Conservation (phyloP, 768 basidiomycete species). For the Kwoniella dejecticola region DNA sequence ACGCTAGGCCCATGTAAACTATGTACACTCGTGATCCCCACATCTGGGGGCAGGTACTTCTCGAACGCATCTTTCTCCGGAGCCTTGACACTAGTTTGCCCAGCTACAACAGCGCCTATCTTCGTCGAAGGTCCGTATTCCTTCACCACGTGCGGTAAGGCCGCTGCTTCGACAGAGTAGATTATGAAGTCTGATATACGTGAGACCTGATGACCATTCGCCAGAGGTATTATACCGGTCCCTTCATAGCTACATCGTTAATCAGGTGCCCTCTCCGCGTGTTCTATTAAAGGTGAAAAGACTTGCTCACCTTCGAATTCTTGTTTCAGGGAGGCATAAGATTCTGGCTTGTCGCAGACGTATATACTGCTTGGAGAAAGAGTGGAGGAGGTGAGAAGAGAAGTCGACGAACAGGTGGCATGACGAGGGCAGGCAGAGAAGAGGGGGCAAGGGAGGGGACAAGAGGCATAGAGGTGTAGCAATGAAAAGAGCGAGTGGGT, state of each 20-base stretch:
- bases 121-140: conserved; percentile 96
- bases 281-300: not conserved
- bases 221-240: conserved; percentile 65
- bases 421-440: too few relatives aligned
- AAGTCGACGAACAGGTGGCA: not conserved
- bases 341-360: conserved; percentile 81
- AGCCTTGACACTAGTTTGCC: conserved; percentile 95
- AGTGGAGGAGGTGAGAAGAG: not conserved
- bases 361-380: conserved; percentile 65
- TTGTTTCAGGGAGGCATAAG: conserved; percentile 65
- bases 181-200: conserved; percentile 89
- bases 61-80: conserved; percentile 88
- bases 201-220: conserved; percentile 84
- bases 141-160: conserved; percentile 76
- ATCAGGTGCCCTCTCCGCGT: not conserved
- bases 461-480: too few relatives aligned
- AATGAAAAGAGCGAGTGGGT: too few relatives aligned
- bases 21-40: conserved; percentile 87
- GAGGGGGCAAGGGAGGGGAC: too few relatives aligned
- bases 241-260: conserved; percentile 52
- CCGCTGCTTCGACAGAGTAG: conserved; percentile 92
- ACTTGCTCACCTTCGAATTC: conserved; percentile 67
- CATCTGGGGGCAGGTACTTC: conserved; percentile 77
- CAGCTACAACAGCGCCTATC: conserved; percentile 84
- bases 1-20: conserved; percentile 93